These are phyloP conservation scores for Xylariaceae sp. DNA, from an alignment of 2,329 filamentous ascomycete genomes.

Conservation along the genomic window DNA sequence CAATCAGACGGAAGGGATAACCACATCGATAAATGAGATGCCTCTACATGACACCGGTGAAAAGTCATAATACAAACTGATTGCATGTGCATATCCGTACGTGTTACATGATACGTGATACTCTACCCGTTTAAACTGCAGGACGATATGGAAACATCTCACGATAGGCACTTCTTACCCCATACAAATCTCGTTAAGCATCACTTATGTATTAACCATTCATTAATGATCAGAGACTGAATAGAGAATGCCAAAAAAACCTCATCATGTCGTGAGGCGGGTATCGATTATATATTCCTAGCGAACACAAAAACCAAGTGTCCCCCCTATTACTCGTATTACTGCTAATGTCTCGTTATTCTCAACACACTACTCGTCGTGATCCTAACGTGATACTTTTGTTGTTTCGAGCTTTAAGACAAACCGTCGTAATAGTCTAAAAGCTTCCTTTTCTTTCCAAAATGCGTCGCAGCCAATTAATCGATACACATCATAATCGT, in stretches of 20 bases:
- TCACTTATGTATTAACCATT: slow-evolving; percentile 3
- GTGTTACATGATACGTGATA: too few species aligned
- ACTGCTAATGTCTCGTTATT: not conserved
- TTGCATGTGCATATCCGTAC: too few species aligned
- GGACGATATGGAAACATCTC: not conserved
- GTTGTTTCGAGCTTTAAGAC: not conserved
- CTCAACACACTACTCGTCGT: not conserved
- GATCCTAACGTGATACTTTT: not conserved
- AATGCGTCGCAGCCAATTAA: not conserved
- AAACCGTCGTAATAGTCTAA: not conserved
- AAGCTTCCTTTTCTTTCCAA: not conserved
- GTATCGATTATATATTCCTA: slow-evolving; percentile 16
- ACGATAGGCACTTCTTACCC: not conserved
- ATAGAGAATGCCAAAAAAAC: slow-evolving; percentile 2
- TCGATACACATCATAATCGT: not conserved
- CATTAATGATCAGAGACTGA: not conserved
- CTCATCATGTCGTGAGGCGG: slow-evolving; percentile 6
- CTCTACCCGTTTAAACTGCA: too few species aligned
- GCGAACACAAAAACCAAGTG: not conserved
- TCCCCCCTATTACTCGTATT: not conserved
- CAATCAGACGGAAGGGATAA: too few species aligned
- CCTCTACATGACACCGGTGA: not conserved
- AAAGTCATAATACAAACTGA: not conserved
- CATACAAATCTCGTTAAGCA: too few species aligned
- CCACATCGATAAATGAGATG: not conserved